Evolutionary conservation across 257 asterid species (phyloP), one percentile per base, ranked within the genome.

Genomic region (Forsythia viridissima): DNA sequence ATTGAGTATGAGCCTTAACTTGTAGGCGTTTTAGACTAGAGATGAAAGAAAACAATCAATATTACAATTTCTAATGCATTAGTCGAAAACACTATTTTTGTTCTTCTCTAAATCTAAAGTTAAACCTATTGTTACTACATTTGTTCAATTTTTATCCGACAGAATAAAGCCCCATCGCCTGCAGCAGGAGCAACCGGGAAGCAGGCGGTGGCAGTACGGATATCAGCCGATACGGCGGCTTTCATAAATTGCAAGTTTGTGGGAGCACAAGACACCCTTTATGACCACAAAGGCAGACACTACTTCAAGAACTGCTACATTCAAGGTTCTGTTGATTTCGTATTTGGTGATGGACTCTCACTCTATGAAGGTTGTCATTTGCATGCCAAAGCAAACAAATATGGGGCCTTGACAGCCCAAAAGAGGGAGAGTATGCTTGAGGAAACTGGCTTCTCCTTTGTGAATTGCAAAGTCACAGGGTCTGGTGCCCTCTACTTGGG

Each of bases 121-220:
- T 15, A 13, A 48, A 16, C 57, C 57, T 12, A 48, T 48, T 12
- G 4, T 13, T 15, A 13, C 57, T 4, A 12, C 2, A 15, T 12
- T 48, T 48, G 6, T 48, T 66, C 18, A 3, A 65, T 13, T 1
- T 0, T 15, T 3, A 34, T 51, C 36, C 7, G 3, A 77, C 94
- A 94, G 98, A 94, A 94, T 85, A 90, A 89, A 74, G 93, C 97
- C 0, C 80, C 88, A 16, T 15, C 91, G 0, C 93, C 97, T 30
- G 79, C 92, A 15, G 80, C 93, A 5, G 98, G 98, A 40, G 97
- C 96, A 13, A 74, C 77, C 3, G 95, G 98, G 10, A 91, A 93
- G 87, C 98, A 94, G 81, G 98, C 96, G 21, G 99, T 93, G 87
- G 99, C 99, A 12, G 89, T 93, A 48, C 88, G 98, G 66, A 94